Evolutionary conservation across 345 rosid genomes (phyloP), one percentile per base, ranked within the genome.

Genomic region (Orychophragmus violaceus): DNA sequence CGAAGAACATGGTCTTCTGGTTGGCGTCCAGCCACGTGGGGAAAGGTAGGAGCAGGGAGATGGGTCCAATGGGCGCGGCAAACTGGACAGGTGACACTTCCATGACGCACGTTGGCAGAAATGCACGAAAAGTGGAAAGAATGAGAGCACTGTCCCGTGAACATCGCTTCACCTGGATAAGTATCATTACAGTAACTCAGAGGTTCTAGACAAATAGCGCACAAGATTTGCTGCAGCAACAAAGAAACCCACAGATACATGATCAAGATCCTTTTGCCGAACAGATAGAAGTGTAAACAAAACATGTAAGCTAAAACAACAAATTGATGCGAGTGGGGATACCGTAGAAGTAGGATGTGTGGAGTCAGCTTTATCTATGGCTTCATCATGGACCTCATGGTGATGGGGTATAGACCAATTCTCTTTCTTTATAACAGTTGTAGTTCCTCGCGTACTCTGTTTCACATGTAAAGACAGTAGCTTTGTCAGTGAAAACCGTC

Each of bases 1-100:
- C 74, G 90, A 42, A 87, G 76, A 79, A 87, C 61, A 6, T 95
- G 92, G 64, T 87, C 95, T 2, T 67, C 64, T 69, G 66, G 66
- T 45, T 23, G 49, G 35, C 35, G 50, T 25, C 1, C 87, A 71
- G 87, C 71, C 4, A 68, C 13, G 24, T 87, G 78, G 0, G 74
- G 82, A 71, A 75, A 76, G 29, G 86, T 71, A 71, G 74, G 52
- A 77, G 87, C 87, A 7, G 97, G 95, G 66, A 87, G 91, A 75
- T 84, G 95, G 30, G 95, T 87, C 95, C 97, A 90, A 65, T 82
- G 87, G 28, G 97, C 89, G 28, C 97, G 92, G 63, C 97, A 90
- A 68, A 90, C 83, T 12, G 95, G 97, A 75, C 97, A 90, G 75
- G 89, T 87, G 45, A 87, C 80, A 51, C 83, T 90, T 23, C 97